These are phyloP conservation scores for Hawksworthiomyces lignivorus DNA, from an alignment of 2,329 filamentous ascomycete species.

Conservation along the genomic window DNA sequence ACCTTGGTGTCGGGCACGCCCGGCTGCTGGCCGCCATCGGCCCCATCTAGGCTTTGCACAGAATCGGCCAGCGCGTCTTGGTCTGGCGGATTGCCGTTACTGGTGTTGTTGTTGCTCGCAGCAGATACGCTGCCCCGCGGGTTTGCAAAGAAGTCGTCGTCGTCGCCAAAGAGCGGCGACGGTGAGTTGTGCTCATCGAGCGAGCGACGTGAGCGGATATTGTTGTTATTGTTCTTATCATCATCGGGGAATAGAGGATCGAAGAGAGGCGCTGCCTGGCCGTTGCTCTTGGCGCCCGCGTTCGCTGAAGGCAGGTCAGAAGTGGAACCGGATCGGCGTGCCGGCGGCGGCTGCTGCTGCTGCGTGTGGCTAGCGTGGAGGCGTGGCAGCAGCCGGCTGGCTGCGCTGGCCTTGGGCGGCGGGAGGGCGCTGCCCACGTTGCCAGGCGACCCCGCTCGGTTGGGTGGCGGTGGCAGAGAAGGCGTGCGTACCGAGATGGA, in stretches of 20 bases:
- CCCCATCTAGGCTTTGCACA: slow-evolving; percentile 65
- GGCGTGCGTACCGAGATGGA: not conserved
- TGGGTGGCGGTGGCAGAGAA: not conserved
- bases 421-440: too few species aligned
- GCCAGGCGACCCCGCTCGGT: too few species aligned
- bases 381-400: too few species aligned
- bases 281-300: too few species aligned
- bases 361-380: too few species aligned
- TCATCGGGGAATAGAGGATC: too few species aligned
- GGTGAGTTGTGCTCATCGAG: slow-evolving; percentile 55
- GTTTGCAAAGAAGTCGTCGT: slow-evolving; percentile 50
- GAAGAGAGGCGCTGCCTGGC: too few species aligned
- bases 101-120: not conserved
- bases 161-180: slow-evolving; percentile 69
- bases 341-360: slow-evolving; percentile 10
- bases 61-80: slow-evolving; percentile 64
- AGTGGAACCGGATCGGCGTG: slow-evolving; percentile 38
- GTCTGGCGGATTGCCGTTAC: slow-evolving; percentile 32
- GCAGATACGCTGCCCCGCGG: not conserved
- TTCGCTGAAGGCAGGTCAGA: too few species aligned
- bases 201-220: slow-evolving; percentile 48
- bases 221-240: too few species aligned
- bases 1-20: slow-evolving; percentile 61
- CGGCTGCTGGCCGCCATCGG: slow-evolving; percentile 12
- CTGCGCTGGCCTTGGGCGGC: too few species aligned